Conservation (phyloP, 1,139 yeast genomes). For the Candida sp. region DNA sequence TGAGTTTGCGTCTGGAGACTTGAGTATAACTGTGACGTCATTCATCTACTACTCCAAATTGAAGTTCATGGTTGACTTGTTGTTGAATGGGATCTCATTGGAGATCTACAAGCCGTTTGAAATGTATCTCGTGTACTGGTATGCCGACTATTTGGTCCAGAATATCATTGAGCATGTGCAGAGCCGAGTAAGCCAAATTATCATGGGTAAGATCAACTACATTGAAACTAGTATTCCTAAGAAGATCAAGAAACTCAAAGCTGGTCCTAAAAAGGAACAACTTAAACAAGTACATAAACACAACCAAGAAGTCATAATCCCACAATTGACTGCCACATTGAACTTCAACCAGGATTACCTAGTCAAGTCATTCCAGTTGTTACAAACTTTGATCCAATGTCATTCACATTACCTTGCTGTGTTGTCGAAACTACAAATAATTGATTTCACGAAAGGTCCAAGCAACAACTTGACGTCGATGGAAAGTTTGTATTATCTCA, state of each 20-base stretch:
- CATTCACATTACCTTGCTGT: conserved; percentile 25
- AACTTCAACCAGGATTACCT: conserved; percentile 21
- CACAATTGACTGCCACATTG: conserved; percentile 23
- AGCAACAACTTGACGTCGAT: conserved; percentile 41
- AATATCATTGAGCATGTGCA: conserved; percentile 51
- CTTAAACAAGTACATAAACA: conserved; percentile 26
- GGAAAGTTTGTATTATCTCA: conserved; percentile 60
- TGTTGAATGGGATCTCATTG: conserved; percentile 75
- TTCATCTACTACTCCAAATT: conserved; percentile 73
- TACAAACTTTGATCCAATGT: conserved; percentile 36
- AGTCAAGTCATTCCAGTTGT: conserved; percentile 38
- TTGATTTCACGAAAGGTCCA: conserved; percentile 39
- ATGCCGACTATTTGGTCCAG: conserved; percentile 56
- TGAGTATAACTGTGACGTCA: conserved; percentile 61
- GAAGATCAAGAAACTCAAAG: conserved; percentile 54
- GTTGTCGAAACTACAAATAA: conserved; percentile 25
- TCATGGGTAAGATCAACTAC: conserved; percentile 39
- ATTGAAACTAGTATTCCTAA: conserved; percentile 41
- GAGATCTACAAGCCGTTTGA: conserved; percentile 81
- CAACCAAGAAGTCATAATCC: conserved; percentile 24
- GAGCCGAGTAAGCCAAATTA: conserved; percentile 42
- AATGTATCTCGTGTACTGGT: conserved; percentile 70
- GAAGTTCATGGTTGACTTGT: conserved; percentile 71
- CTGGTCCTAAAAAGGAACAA: conserved; percentile 42
- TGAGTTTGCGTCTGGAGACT: conserved; percentile 25